Evolutionary conservation across 139 green algal species (phyloP).

Genomic region (Chara braunii): DNA sequence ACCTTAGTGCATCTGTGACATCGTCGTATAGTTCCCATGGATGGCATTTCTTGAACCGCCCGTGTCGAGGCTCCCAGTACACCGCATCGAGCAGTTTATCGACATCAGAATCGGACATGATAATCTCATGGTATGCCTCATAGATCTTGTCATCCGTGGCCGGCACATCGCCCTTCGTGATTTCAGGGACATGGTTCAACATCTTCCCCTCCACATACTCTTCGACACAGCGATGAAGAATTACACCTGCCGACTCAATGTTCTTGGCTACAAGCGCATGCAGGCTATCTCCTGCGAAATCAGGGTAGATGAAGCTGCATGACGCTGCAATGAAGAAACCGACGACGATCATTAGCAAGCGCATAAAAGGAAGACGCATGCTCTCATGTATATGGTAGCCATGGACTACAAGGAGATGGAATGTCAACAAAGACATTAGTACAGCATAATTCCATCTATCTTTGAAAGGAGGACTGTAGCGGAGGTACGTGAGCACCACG

Average conservation of each 20-base stretch:
- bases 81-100: conserved; percentile 28
- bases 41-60: conserved; percentile 23
- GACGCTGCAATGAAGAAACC: conserved; percentile 26
- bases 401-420: conserved; percentile 31
- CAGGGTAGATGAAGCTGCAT: conserved; percentile 21
- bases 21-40: conserved; percentile 32
- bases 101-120: conserved; percentile 31
- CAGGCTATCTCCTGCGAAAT: conserved; percentile 23
- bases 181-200: conserved; percentile 17
- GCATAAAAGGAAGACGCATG: conserved; percentile 2
- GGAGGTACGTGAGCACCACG: conserved; percentile 23
- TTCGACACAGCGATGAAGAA: conserved; percentile 10
- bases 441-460: conserved; percentile 36
- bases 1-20: conserved; percentile 25
- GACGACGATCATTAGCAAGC: conserved; percentile 29
- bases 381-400: conserved; percentile 14
- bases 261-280: conserved; percentile 32
- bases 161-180: neutral
- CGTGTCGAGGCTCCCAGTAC: conserved; percentile 18
- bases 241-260: conserved; percentile 10
- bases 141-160: conserved; percentile 10
- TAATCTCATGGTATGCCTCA: conserved; percentile 13
- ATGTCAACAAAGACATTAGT: conserved; percentile 24
- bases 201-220: conserved; percentile 26
- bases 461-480: conserved; percentile 29